Percentiles rank a stretch among this genome's conserved stretches.
Conservation (phyloP, 1,284 basidiomycete genomes). For the Inonotus obliquus region DNA sequence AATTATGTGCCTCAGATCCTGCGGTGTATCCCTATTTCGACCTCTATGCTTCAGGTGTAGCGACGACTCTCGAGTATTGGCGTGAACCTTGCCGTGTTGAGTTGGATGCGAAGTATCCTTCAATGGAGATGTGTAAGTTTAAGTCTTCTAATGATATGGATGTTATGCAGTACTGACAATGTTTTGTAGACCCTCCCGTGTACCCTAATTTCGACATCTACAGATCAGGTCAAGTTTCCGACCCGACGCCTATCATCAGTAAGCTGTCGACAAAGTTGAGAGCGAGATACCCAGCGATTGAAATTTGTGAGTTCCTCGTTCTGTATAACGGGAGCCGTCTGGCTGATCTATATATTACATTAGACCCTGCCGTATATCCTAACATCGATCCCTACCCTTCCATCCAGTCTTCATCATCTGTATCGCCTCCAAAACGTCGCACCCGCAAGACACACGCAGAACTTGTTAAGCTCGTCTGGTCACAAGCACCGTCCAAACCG, state of each 20-base stretch:
- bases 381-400: slow-evolving; percentile 26
- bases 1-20: slow-evolving; percentile 19
- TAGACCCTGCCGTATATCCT: slow-evolving; percentile 29
- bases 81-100: slow-evolving; percentile 2
- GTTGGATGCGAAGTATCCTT: slow-evolving; percentile 20
- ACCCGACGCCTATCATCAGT: not conserved
- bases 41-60: slow-evolving; percentile 10
- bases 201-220: slow-evolving; percentile 20
- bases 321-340: not conserved
- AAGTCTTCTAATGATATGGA: not conserved
- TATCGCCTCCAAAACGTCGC: not conserved
- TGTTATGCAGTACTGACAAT: not conserved
- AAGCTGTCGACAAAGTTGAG: slow-evolving; percentile 4
- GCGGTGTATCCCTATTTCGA: slow-evolving; percentile 24
- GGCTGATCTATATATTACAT: not conserved
- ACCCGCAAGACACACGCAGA: slow-evolving; percentile 2
- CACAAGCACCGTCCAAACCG: not conserved
- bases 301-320: slow-evolving; percentile 28
- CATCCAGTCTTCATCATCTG: not conserved
- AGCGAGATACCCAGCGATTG: slow-evolving; percentile 29
- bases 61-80: not conserved
- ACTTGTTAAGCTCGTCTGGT: not conserved
- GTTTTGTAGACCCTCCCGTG: slow-evolving; percentile 18
- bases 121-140: not conserved
- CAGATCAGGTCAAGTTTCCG: slow-evolving; percentile 1